phyloP scores from a whole-genome alignment of 306 rosid species.

The Fragaria iinumae region DNA sequence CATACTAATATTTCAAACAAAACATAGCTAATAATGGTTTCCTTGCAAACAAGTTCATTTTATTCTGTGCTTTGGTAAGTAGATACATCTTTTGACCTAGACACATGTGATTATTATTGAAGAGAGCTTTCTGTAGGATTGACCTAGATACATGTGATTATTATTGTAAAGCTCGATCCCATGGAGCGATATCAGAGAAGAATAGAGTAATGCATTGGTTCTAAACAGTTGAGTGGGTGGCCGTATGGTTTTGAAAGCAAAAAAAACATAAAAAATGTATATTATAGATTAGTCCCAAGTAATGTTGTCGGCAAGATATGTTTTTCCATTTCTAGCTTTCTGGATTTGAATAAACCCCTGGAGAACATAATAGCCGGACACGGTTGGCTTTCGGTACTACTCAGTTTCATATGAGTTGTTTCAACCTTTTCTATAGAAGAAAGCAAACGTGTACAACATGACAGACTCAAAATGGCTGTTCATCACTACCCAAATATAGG shows the following conservation, averaged over 20 bases:
- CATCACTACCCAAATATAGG: background rate
- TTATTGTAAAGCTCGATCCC: background rate
- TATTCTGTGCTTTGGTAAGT: background rate
- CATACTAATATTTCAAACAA: no score
- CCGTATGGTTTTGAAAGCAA: constrained; percentile 1
- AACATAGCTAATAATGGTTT: background rate
- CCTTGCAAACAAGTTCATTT: no score
- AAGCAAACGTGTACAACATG: background rate
- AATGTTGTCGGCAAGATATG: background rate
- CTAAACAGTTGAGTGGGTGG: background rate
- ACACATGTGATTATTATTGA: background rate
- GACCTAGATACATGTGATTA: background rate
- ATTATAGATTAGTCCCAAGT: background rate
- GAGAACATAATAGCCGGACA: no score
- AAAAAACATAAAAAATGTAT: background rate
- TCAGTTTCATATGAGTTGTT: background rate
- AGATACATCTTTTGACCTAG: background rate
- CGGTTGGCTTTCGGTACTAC: background rate
- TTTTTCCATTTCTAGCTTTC: background rate
- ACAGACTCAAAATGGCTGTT: background rate
- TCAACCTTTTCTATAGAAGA: background rate
- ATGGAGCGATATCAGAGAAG: background rate
- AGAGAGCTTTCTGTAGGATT: background rate
- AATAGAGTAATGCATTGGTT: background rate
- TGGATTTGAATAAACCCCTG: background rate